Percentiles rank a stretch among this genome's conserved stretches.
Conservation (phyloP, 352 stramenopile species). For the Sclerospora graminicola region DNA sequence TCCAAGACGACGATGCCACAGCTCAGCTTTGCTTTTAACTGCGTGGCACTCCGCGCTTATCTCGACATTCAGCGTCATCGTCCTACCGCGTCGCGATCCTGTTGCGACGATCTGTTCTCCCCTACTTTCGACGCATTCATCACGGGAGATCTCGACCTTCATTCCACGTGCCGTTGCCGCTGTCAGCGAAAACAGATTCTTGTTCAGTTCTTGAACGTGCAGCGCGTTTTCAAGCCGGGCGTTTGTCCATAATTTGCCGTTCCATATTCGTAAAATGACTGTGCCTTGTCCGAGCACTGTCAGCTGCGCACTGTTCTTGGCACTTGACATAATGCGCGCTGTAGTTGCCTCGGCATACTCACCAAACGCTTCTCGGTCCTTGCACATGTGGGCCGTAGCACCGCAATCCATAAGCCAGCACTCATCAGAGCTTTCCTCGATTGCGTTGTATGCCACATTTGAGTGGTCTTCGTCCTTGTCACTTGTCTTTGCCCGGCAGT, state of each 20-base stretch:
- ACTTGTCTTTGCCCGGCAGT: too few relatives aligned
- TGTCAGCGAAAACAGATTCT: neutral
- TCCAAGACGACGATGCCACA: neutral
- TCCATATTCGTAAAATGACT: neutral
- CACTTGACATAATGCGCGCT: neutral
- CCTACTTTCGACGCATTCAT: neutral
- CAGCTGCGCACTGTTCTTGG: neutral
- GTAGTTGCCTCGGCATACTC: neutral
- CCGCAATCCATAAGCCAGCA: neutral
- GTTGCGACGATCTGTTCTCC: too few relatives aligned
- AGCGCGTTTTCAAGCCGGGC: neutral
- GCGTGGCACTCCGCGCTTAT: too few relatives aligned
- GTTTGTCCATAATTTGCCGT: neutral
- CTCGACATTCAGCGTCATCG: neutral
- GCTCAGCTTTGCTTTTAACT: neutral
- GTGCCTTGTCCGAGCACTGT: neutral
- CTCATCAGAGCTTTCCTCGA: too few relatives aligned
- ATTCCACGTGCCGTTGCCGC: neutral
- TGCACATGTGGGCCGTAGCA: neutral
- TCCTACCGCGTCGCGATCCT: neutral
- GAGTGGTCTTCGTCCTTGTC: too few relatives aligned
- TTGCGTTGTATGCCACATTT: too few relatives aligned
- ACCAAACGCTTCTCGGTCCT: conserved; percentile 1
- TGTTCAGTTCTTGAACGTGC: neutral
- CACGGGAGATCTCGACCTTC: neutral